These are phyloP conservation scores for Tolypocladium tropicale DNA, from an alignment of 2,329 filamentous ascomycete species.

Conservation along the genomic window DNA sequence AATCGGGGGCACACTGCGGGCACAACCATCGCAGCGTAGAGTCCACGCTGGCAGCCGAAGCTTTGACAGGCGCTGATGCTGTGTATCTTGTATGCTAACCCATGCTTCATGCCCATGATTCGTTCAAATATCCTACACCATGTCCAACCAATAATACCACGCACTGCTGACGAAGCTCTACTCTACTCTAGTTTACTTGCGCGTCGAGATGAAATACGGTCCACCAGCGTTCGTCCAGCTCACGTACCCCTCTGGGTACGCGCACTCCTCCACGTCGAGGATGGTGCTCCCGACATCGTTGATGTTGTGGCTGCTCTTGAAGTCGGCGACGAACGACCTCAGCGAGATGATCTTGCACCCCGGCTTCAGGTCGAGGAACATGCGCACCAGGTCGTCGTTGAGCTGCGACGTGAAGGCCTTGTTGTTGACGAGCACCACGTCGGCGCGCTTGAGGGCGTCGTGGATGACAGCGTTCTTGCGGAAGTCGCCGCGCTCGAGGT, in stretches of 20 bases:
- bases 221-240: slow-evolving; percentile 86
- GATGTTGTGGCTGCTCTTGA: slow-evolving; percentile 66
- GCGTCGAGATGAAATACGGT: slow-evolving; percentile 79
- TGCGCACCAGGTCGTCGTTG: slow-evolving; percentile 74
- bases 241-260: slow-evolving; percentile 61
- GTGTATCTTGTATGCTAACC: slow-evolving; percentile 21
- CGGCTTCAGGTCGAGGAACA: slow-evolving; percentile 88
- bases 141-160: slow-evolving; percentile 8
- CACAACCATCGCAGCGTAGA: background rate
- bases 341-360: slow-evolving; percentile 86
- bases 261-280: slow-evolving; percentile 59
- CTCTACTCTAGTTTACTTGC: slow-evolving; percentile 40
- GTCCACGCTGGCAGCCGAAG: background rate
- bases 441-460: slow-evolving; percentile 67
- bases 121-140: slow-evolving; percentile 3
- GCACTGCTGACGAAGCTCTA: slow-evolving; percentile 19
- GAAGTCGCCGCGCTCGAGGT: slow-evolving; percentile 77
- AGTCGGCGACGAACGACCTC: slow-evolving; percentile 78
- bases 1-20: no score
- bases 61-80: slow-evolving; percentile 13
- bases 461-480: slow-evolving; percentile 61
- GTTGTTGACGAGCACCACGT: slow-evolving; percentile 97
- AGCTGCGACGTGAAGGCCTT: slow-evolving; percentile 85
- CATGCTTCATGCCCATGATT: background rate
- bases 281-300: slow-evolving; percentile 73